Evolutionary conservation across 805 yeast genomes (phyloP), one percentile per base, ranked within the genome.

Genomic region (Metschnikowia picachoensis): DNA sequence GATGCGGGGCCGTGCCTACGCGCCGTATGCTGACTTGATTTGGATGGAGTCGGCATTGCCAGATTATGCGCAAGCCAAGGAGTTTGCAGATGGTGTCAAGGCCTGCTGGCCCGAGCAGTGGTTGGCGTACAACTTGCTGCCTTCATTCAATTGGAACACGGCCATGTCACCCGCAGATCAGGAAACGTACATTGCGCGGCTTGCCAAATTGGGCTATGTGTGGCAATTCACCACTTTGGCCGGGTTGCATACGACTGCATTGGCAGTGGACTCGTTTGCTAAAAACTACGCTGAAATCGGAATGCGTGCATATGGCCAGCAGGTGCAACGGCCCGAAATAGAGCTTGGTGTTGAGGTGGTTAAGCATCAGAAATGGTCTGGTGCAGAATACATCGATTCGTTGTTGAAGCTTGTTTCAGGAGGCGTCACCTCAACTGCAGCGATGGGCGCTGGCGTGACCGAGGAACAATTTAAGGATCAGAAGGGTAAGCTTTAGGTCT

Each of bases 11-110:
- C 82, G 96, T 62, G 95, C 96, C 29, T 92, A 77, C 66, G 91
- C 97, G 45, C 97, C 97, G 52, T 92, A 85, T 68, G 90, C 95
- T 37, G 98, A 91, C 70, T 77, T 92, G 74, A 83, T 91, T 59
- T 92, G 98, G 98, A 91, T 92, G 97, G 98, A 92, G 77, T 85
- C 96, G 49, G 91, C 91, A 68, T 79, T 87, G 58, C 98, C 98
- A 57, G 96, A 90, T 69, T 91, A 79, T 72, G 78, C 76, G 50
- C 98, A 92, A 74, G 98, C 97, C 54, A 80, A 83, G 70, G 96
- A 89, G 73, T 92, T 92, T 63, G 94, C 98, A 46, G 86, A 82
- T 38, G 97, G 98, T 62, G 95, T 92, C 55, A 80, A 83, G 65
- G 78, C 80, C 30, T 75, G 74, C 49, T 86, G 67, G 71, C 98